These are phyloP conservation scores for Gregarina niphandrodes DNA, from an alignment of 169 alveolate genomes.

Conservation along the genomic window DNA sequence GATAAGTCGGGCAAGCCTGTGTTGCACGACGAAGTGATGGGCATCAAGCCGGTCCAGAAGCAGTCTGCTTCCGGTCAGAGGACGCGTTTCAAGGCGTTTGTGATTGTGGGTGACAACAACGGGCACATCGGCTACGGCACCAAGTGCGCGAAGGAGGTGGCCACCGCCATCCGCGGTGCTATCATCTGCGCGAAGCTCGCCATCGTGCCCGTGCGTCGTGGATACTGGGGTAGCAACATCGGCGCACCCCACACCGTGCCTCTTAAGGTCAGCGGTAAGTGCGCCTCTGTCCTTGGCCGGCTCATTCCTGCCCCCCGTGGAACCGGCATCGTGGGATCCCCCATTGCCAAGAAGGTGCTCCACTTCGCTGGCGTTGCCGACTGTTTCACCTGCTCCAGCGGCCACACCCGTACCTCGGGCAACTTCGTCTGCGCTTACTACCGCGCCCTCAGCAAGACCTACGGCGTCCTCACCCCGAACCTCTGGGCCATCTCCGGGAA, in stretches of 20 bases:
- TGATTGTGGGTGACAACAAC: conserved; percentile 89
- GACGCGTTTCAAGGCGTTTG: conserved; percentile 97
- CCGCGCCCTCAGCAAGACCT: conserved; percentile 81
- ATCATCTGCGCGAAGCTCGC: conserved; percentile 90
- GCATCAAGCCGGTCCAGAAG: conserved; percentile 98
- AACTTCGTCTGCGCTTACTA: conserved; percentile 85
- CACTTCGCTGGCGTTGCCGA: conserved; percentile 95
- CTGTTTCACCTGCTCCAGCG: conserved; percentile 85
- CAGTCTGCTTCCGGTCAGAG: conserved; percentile 99
- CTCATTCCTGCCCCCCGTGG: conserved; percentile 99
- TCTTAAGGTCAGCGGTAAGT: conserved; percentile 95
- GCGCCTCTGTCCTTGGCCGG: conserved; percentile 98
- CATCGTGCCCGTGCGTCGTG: conserved; percentile 94
- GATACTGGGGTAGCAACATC: conserved; percentile 99
- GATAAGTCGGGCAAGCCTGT: conserved; percentile 41
- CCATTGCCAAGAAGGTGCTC: conserved; percentile 85
- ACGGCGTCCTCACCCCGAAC: conserved; percentile 97
- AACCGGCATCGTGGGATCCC: conserved; percentile 95
- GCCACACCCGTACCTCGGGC: conserved; percentile 92
- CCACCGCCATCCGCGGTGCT: conserved; percentile 99
- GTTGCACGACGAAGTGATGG: conserved; percentile 93
- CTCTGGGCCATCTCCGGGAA: conserved; percentile 69
- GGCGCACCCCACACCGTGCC: conserved; percentile 99
- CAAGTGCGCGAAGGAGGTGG: conserved; percentile 98
- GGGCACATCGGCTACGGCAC: conserved; percentile 92